These are phyloP conservation scores for Parastagonospora nodorum DNA, from an alignment of 2,329 filamentous ascomycete species.

Conservation along the genomic window DNA sequence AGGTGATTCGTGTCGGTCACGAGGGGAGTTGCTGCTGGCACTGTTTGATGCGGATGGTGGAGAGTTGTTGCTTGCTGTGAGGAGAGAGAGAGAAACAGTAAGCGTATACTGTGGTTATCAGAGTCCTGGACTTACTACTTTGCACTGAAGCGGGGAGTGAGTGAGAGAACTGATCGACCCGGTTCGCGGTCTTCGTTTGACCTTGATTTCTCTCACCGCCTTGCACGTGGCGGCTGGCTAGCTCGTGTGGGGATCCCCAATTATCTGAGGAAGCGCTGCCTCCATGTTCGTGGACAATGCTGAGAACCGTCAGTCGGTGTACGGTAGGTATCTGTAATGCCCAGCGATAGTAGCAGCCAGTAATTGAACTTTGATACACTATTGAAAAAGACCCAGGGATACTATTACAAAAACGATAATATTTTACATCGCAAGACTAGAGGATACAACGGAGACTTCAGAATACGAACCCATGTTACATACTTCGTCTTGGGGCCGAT, in stretches of 20 bases:
- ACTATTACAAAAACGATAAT: not conserved
- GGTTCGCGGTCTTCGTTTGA: not conserved
- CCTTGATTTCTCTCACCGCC: not conserved
- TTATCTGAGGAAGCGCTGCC: not conserved
- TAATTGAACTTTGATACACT: not conserved
- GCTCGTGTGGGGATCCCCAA: not conserved
- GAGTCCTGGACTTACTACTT: too few relatives aligned
- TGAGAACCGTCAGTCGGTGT: not conserved
- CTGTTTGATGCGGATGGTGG: not conserved
- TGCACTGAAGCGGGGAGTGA: too few relatives aligned
- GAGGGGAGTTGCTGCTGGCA: not conserved
- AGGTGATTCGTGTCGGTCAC: not conserved
- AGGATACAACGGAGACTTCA: not conserved
- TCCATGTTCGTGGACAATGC: not conserved
- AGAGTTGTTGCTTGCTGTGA: too few relatives aligned
- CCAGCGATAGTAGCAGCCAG: not conserved
- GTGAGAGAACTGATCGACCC: too few relatives aligned
- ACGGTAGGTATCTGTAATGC: too few relatives aligned
- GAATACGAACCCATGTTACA: not conserved
- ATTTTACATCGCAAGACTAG: too few relatives aligned
- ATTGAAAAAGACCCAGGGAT: too few relatives aligned
- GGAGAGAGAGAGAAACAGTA: too few relatives aligned
- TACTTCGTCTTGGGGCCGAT: not conserved
- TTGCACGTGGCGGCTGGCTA: too few relatives aligned
- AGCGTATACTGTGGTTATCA: too few relatives aligned